These are phyloP conservation scores for Diaporthe velutina DNA, from an alignment of 2,329 filamentous ascomycete species.

Conservation along the genomic window DNA sequence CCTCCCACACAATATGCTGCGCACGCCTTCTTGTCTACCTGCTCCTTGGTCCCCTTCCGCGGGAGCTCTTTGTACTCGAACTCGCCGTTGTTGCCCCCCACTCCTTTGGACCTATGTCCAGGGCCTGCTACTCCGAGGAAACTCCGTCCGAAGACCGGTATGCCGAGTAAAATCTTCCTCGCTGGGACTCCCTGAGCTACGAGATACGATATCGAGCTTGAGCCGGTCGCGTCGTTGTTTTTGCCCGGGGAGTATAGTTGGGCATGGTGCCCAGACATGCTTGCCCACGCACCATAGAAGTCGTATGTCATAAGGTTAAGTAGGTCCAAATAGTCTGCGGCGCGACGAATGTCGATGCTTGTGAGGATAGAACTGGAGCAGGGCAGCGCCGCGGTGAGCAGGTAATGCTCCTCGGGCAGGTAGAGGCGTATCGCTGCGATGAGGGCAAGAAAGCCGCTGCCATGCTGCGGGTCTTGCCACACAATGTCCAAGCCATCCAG, in stretches of 20 bases:
- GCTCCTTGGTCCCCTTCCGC: slow-evolving; percentile 70
- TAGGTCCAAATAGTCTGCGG: slow-evolving; percentile 77
- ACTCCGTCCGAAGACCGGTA: slow-evolving; percentile 81
- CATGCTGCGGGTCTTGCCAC: slow-evolving; percentile 81
- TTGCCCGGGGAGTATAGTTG: slow-evolving; percentile 75
- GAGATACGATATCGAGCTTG: slow-evolving; percentile 75
- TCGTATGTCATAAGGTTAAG: slow-evolving; percentile 88
- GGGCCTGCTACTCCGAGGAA: slow-evolving; percentile 76
- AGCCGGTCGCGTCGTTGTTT: slow-evolving; percentile 71
- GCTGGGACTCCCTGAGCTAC: slow-evolving; percentile 75
- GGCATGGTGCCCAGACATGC: slow-evolving; percentile 78
- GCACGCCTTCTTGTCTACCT: slow-evolving; percentile 74
- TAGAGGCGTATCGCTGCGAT: slow-evolving; percentile 75
- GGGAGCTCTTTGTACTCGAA: slow-evolving; percentile 83
- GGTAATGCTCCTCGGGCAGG: slow-evolving; percentile 76
- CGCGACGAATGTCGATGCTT: slow-evolving; percentile 75
- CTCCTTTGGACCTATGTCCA: slow-evolving; percentile 72
- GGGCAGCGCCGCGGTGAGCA: slow-evolving; percentile 80
- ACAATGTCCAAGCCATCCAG: slow-evolving; percentile 85
- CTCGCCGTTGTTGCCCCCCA: slow-evolving; percentile 64
- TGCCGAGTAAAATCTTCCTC: slow-evolving; percentile 80
- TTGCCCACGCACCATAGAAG: slow-evolving; percentile 79
- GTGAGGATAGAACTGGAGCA: slow-evolving; percentile 75
- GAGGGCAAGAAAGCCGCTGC: slow-evolving; percentile 77
- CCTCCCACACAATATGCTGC: slow-evolving; percentile 80